Evolutionary conservation across 1,139 yeast genomes (phyloP).

Genomic region (Citeromyces siamensis): DNA sequence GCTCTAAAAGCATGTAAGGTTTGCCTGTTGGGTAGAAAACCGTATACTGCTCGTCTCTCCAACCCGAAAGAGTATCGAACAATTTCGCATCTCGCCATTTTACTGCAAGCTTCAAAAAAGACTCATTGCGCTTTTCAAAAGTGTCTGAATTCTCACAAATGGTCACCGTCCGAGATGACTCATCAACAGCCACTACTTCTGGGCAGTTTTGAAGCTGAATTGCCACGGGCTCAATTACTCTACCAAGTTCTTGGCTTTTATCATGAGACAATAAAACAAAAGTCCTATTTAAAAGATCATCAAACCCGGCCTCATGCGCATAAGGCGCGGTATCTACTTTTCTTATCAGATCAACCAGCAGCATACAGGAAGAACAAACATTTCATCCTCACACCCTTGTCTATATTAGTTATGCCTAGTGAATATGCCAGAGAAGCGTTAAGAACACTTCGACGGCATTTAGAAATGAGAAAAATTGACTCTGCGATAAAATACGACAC

Average conservation of each 20-base stretch:
- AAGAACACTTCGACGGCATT: constrained; percentile 5
- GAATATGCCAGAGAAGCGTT: constrained; percentile 9
- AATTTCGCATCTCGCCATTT: constrained; percentile 25
- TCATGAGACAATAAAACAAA: constrained; percentile 39
- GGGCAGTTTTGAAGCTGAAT: constrained; percentile 19
- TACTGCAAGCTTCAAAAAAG: constrained; percentile 30
- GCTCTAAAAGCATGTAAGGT: constrained; percentile 62
- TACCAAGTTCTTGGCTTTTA: constrained; percentile 35
- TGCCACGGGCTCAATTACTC: constrained; percentile 34
- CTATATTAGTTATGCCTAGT: no score
- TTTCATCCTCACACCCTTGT: no score
- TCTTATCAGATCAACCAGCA: constrained; percentile 6
- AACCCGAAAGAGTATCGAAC: constrained; percentile 47
- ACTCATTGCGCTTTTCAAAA: constrained; percentile 30
- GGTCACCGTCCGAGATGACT: constrained; percentile 19
- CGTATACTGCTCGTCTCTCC: constrained; percentile 80
- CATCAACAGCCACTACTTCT: constrained; percentile 23
- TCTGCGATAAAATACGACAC: no score
- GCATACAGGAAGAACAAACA: no score
- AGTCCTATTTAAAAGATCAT: constrained; percentile 12
- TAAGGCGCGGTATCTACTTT: constrained; percentile 40
- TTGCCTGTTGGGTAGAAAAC: constrained; percentile 42
- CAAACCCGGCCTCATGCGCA: constrained; percentile 11
- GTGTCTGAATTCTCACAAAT: constrained; percentile 28
- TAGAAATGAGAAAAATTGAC: not conserved